phyloP scores from a whole-genome alignment of 768 basidiomycete genomes.

The Lactarius evosmus region DNA sequence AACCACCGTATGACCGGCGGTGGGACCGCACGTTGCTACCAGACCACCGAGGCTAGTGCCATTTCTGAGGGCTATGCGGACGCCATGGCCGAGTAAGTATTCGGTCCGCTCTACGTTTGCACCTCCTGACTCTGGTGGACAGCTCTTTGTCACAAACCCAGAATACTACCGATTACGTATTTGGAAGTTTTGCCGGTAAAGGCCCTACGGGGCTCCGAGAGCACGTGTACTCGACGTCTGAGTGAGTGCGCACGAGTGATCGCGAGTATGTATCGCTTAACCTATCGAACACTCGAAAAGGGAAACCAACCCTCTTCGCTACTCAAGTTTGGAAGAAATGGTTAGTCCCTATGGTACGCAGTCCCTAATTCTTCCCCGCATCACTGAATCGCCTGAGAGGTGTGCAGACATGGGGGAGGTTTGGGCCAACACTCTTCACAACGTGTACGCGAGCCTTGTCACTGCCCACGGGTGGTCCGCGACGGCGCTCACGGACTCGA shows the following conservation, averaged over 20 bases:
- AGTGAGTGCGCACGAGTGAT: constrained; percentile 37
- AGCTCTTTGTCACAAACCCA: constrained; percentile 40
- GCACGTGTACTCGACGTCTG: constrained; percentile 56
- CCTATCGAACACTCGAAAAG: constrained; percentile 5
- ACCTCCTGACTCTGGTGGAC: constrained; percentile 11
- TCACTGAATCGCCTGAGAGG: neutral
- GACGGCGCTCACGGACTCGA: constrained; percentile 42
- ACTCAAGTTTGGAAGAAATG: constrained; percentile 38
- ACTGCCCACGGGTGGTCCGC: constrained; percentile 31
- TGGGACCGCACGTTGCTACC: constrained; percentile 56
- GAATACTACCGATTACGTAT: constrained; percentile 36
- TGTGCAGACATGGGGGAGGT: constrained; percentile 53
- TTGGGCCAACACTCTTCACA: constrained; percentile 47
- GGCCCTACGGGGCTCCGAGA: constrained; percentile 49
- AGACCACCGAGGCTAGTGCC: constrained; percentile 59
- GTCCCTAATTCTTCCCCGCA: neutral
- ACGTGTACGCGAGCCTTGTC: constrained; percentile 35
- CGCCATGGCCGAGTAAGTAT: constrained; percentile 31
- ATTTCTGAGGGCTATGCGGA: constrained; percentile 38
- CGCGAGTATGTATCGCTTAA: constrained; percentile 15
- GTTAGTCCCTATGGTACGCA: constrained; percentile 48
- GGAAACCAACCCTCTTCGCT: constrained; percentile 43
- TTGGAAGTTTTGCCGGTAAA: constrained; percentile 55
- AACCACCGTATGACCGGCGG: constrained; percentile 38
- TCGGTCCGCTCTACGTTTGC: no score